Evolutionary conservation across 176 grass and related monocot species (phyloP).

Genomic region (Paspalum vaginatum): DNA sequence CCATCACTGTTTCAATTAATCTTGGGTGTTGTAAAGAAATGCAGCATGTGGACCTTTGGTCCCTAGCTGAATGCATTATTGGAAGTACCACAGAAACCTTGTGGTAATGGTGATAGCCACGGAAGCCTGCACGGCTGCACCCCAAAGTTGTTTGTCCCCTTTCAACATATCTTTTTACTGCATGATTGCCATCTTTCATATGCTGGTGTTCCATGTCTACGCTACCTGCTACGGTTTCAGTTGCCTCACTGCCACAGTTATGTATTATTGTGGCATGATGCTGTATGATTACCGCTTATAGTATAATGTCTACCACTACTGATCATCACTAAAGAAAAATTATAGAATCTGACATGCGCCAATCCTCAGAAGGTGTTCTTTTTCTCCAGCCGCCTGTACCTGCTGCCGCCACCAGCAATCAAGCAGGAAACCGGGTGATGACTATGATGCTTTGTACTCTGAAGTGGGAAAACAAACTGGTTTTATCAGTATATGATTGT

Average conservation of each 20-base stretch:
- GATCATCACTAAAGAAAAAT: background rate
- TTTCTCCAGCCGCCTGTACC: background rate
- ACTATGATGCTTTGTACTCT: background rate
- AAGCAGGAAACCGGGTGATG: slow-evolving; percentile 29
- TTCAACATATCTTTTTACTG: background rate
- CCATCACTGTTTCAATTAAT: slow-evolving; percentile 5
- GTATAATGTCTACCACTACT: background rate
- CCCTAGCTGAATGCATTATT: background rate
- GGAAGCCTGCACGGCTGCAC: background rate
- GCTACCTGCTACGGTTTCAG: background rate
- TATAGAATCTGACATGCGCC: background rate
- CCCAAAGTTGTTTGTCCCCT: background rate
- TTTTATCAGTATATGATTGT: slow-evolving; percentile 9
- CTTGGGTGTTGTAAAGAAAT: background rate
- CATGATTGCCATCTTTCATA: background rate
- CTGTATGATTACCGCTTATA: background rate
- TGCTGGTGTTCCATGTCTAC: background rate
- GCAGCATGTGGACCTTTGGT: background rate
- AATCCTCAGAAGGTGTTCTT: background rate
- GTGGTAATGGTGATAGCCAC: slow-evolving; percentile 2
- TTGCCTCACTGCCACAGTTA: background rate
- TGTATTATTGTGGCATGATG: background rate
- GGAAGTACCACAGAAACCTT: background rate
- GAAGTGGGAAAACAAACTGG: slow-evolving; percentile 16
- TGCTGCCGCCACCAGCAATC: slow-evolving; percentile 14